Percentiles rank a stretch among this genome's conserved stretches.
phyloP scores from a whole-genome alignment of 1,139 yeast genomes.

The Geotrichum armillariae region DNA sequence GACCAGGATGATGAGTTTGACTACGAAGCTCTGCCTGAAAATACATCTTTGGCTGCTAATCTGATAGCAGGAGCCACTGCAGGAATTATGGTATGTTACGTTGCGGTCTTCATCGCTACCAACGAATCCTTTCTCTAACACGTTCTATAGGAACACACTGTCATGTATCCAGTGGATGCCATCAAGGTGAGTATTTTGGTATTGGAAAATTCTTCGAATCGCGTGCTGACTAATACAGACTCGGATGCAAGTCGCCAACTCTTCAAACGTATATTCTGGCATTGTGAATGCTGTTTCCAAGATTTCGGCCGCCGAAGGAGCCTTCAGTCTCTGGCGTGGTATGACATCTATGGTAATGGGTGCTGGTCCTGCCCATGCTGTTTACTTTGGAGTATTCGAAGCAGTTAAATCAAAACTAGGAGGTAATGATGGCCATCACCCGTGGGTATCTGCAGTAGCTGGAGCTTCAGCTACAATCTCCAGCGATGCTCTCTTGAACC shows the following conservation, averaged over 20 bases:
- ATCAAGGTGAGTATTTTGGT: slow-evolving; percentile 44
- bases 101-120: no score
- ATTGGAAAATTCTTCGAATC: no score
- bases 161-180: slow-evolving; percentile 95
- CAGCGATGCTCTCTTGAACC: slow-evolving; percentile 96
- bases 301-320: slow-evolving; percentile 88
- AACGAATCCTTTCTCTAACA: no score
- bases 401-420: slow-evolving; percentile 64
- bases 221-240: slow-evolving; percentile 45
- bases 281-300: slow-evolving; percentile 63
- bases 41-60: slow-evolving; percentile 80
- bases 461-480: slow-evolving; percentile 95
- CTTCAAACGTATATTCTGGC: slow-evolving; percentile 45
- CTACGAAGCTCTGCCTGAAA: slow-evolving; percentile 89
- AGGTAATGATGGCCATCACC: slow-evolving; percentile 58
- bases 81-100: slow-evolving; percentile 70
- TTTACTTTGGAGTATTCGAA: slow-evolving; percentile 95
- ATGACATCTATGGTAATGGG: slow-evolving; percentile 91
- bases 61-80: slow-evolving; percentile 97
- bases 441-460: slow-evolving; percentile 78
- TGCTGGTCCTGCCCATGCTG: slow-evolving; percentile 99
- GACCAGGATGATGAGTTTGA: slow-evolving; percentile 47
- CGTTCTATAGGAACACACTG: slow-evolving; percentile 77
- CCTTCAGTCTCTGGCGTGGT: slow-evolving; percentile 90
- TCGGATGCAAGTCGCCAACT: slow-evolving; percentile 78